Percentiles rank a stretch among this genome's conserved stretches.
These are phyloP conservation scores for Aspergillus ochraceoroseus DNA, from an alignment of 2,329 filamentous ascomycete genomes.

Conservation along the genomic window DNA sequence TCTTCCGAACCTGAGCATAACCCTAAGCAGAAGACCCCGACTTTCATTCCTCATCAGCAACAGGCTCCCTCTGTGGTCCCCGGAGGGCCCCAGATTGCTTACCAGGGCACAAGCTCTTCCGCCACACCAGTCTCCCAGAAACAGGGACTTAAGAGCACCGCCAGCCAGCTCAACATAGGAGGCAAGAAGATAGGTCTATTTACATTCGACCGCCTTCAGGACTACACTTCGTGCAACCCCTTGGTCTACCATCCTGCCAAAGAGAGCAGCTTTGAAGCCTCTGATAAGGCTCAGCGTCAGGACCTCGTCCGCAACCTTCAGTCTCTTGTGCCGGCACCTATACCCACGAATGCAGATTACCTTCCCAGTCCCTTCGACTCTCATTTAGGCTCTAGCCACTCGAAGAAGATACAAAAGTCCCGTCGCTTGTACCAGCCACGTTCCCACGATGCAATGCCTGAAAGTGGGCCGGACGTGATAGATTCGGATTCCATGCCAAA, in stretches of 20 bases:
- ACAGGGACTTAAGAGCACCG: conserved; percentile 14
- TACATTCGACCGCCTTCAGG: conserved; percentile 19
- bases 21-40: conserved; percentile 13
- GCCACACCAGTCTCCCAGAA: conserved; percentile 11
- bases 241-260: conserved; percentile 12
- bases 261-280: conserved; percentile 14
- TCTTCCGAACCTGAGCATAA: conserved; percentile 13
- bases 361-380: conserved; percentile 12
- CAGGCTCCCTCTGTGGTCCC: conserved; percentile 7
- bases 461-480: conserved; percentile 4
- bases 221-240: conserved; percentile 12
- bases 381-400: conserved; percentile 9
- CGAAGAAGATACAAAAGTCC: conserved; percentile 19
- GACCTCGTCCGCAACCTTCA: conserved; percentile 21
- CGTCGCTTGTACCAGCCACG: conserved; percentile 24
- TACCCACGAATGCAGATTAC: conserved; percentile 10
- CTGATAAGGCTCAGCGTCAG: conserved; percentile 16
- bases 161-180: conserved; percentile 4
- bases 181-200: conserved; percentile 24
- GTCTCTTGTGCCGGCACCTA: conserved; percentile 18
- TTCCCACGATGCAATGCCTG: conserved; percentile 8
- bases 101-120: conserved; percentile 9
- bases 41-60: conserved; percentile 13
- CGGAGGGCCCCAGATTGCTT: conserved; percentile 10
- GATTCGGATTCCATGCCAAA: conserved; percentile 13